Evolutionary conservation across 805 yeast species (phyloP), one percentile per base, ranked within the genome.

Genomic region (Metschnikowia orientalis): DNA sequence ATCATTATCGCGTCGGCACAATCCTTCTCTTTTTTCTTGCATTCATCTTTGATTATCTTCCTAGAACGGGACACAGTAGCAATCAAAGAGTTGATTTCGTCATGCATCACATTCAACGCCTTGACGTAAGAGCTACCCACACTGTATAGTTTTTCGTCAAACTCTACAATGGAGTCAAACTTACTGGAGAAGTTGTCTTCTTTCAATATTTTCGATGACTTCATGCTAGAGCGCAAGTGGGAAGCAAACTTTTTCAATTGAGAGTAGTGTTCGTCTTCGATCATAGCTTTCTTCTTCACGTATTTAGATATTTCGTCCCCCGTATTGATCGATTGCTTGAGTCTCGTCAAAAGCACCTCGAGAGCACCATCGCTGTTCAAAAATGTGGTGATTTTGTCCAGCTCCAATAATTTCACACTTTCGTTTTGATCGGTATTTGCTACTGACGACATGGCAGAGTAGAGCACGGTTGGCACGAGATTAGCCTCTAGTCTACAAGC

Each of bases 231-330:
- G 18, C 75, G 60, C 11, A 78, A 69, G 34, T 79, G 72, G 15
- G 72, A 63, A 2, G 85, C 75, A 19, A 81, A 76, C 59, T 88
- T 85, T 48, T 77, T 77, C 44, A 86, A 59, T 48, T 86, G 95
- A 35, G 71, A 71, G 25, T 76, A 75, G 54, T 86, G 84, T 37
- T 82, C 94, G 44, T 81, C 84, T 56, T 87, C 96, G 32, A 81
- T 70, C 20, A 73, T 62, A 18, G 87, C 87, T 48, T 84, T 81
- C 58, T 81, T 84, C 54, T 81, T 82, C 35, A 90, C 64, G 56
- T 76, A 92, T 45, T 77, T 76, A 18, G 86, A 69, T 47, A 87
- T 80, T 52, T 92, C 97, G 50, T 88, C 95, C 44, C 94, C 81
- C 0, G 95, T 79, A 40, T 71, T 69, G 26, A 89, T 69, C 37